Base-by-base conservation (phyloP, 495 filamentous ascomycete genomes). In the Podospora comata region DNA sequence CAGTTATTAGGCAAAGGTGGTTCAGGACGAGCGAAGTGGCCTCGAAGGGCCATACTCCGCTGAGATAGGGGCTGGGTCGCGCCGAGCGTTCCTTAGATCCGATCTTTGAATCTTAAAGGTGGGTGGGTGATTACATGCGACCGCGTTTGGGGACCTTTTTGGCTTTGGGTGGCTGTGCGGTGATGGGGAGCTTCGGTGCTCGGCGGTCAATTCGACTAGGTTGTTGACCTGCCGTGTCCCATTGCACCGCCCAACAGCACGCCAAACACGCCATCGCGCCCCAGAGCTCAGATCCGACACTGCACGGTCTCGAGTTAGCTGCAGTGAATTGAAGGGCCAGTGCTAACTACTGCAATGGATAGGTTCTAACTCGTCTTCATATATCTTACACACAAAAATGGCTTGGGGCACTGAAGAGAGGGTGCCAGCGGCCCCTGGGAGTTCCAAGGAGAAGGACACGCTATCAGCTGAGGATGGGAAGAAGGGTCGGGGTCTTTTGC, bases 401-500 rank as follows among this genome's bases (percentile, higher is more conserved):
- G 79, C 72, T 65, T 77, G 75, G 67, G 74, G 73, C 68, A 77
- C 62, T 23, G 74, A 78, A 54, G 76, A 79, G 67, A 76, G 71
- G 68, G 62, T 69, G 53, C 75, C 75, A 60, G 72, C 74, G 63
- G 77, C 78, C 56, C 75, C 80, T 30, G 80, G 80, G 67, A 78
- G 76, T 65, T 78, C 79, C 5, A 83, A 81, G 72, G 83, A 85
- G 69, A 84, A 83, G 72, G 82, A 81, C 26, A 74, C 68, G 60
- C 64, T 80, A 26, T 67, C 75, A 30, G 76, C 79, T 23, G 82
- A 84, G 56, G 81, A 83, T 55, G 79, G 75, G 7, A 88, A 87
- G 78, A 90, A 87, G 75, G 81, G 83, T 26, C 83, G 85, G 64
- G 83, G 86, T 32, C 39, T 48, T 13, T 81, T 88, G 23, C 74